These are phyloP conservation scores for Ceratobasidium sp. DNA, from an alignment of 1,284 basidiomycete species.

Conservation along the genomic window DNA sequence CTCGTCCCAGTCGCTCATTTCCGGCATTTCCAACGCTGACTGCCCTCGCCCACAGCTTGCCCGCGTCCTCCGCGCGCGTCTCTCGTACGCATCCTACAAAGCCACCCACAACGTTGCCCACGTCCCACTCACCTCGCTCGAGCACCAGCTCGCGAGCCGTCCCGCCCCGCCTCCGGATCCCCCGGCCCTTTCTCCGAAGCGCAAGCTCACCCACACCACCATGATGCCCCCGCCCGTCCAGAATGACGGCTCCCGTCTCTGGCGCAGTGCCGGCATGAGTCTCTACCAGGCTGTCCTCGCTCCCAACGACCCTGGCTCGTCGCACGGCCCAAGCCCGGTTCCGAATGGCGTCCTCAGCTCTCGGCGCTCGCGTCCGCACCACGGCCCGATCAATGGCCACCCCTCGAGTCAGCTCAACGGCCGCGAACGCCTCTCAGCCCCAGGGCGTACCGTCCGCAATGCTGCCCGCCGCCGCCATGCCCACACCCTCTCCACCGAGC, in stretches of 20 bases:
- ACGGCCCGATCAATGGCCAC: constrained; percentile 6
- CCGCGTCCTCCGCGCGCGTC: constrained; percentile 72
- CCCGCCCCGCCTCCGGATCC: constrained; percentile 59
- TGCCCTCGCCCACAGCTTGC: constrained; percentile 62
- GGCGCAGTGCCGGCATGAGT: constrained; percentile 36
- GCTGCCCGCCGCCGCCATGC: constrained; percentile 49
- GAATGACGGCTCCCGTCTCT: constrained; percentile 41
- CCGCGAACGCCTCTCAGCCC: constrained; percentile 33
- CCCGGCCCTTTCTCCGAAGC: constrained; percentile 49
- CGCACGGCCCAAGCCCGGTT: constrained; percentile 41
- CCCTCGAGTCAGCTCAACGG: constrained; percentile 36
- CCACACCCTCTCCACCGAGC: constrained; percentile 53
- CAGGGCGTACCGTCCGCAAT: constrained; percentile 44
- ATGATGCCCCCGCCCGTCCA: constrained; percentile 50
- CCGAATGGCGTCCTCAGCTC: constrained; percentile 50
- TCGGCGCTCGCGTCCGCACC: constrained; percentile 51
- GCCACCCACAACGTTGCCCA: constrained; percentile 72
- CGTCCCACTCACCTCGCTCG: constrained; percentile 69
- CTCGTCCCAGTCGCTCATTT: constrained; percentile 15
- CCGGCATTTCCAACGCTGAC: constrained; percentile 17
- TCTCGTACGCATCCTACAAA: constrained; percentile 81
- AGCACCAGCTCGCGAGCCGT: constrained; percentile 58
- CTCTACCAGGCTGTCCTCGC: constrained; percentile 38
- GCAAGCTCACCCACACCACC: constrained; percentile 54
- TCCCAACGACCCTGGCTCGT: constrained; percentile 33